Base-by-base conservation (phyloP, 2,329 filamentous ascomycete genomes). In the Colletotrichum godetiae region DNA sequence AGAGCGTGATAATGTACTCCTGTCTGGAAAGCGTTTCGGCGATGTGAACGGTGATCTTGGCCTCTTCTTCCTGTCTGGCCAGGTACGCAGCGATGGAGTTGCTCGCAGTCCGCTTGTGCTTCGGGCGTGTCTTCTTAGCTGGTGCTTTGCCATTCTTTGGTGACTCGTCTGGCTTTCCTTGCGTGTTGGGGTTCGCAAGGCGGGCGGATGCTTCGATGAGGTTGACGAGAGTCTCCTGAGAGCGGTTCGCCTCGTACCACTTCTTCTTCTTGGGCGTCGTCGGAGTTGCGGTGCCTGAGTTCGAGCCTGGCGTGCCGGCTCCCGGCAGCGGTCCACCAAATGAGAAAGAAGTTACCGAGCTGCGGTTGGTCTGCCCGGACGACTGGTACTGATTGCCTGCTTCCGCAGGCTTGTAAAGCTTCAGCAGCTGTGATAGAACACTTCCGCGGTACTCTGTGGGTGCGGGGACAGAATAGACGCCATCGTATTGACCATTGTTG, bases 1-100 rank as follows among this genome's bases (percentile, higher is more conserved):
- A 98, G 5, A 98, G 89, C 79, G 93, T 94, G 75, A 95, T 89
- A 64, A 98, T 89, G 80, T 97, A 98, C 75, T 91, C 90, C 78
- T 98, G 95, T 3, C 95, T 90, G 49, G 91, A 91, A 15, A 98
- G 87, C 2, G 92, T 95, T 76, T 91, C 86, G 33, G 90, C 89
- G 75, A 92, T 91, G 77, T 87, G 85, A 19, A 86, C 78, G 0
- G 85, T 86, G 67, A 87, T 87, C 12, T 84, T 82, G 60, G 69
- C 68, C 61, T 75, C 72, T 11, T 82, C 80, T 76, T 87, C 86
- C 15, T 87, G 84, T 61, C 85, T 82, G 29, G 85, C 83, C 72
- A 83, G 81, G 22, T 83, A 79, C 10, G 80, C 79, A 64, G 80
- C 84, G n/a, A 86, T 77, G 15, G 80, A 81, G 66, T 76, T 77